phyloP scores from a whole-genome alignment of 495 filamentous ascomycete genomes.

The Penicillium taxi region DNA sequence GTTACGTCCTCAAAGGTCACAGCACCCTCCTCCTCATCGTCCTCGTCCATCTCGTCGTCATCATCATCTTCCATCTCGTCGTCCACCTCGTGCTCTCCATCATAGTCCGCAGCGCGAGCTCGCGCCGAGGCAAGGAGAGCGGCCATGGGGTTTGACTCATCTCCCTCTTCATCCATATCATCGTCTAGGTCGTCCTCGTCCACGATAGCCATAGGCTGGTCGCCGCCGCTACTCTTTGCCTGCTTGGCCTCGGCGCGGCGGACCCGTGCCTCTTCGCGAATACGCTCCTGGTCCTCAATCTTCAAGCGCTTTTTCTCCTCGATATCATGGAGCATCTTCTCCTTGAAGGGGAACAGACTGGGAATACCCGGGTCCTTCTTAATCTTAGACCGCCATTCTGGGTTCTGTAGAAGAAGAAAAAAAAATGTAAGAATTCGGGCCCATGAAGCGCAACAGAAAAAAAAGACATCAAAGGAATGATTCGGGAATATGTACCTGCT shows the following conservation, averaged over 20 bases:
- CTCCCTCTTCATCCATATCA: conserved; percentile 47
- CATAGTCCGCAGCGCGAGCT: conserved; percentile 77
- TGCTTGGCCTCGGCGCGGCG: conserved; percentile 41
- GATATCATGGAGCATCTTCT: conserved; percentile 86
- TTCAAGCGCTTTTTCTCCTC: conserved; percentile 77
- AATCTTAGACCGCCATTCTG: conserved; percentile 83
- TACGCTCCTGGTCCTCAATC: conserved; percentile 64
- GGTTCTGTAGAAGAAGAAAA: conserved; percentile 49
- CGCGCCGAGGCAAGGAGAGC: conserved; percentile 85
- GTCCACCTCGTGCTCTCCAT: conserved; percentile 49
- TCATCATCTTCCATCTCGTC: conserved; percentile 48
- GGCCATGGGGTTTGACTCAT: conserved; percentile 79
- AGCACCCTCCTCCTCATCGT: conserved; percentile 38
- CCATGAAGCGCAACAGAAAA: background rate
- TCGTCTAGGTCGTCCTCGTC: conserved; percentile 45
- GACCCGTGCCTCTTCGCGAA: conserved; percentile 62
- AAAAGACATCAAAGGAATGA: background rate
- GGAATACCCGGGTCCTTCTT: conserved; percentile 98
- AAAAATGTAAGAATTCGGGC: conserved; percentile 8
- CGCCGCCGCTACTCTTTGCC: conserved; percentile 21
- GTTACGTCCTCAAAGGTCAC: conserved; percentile 13
- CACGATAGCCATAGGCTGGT: conserved; percentile 27
- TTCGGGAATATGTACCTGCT: conserved; percentile 47
- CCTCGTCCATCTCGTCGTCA: conserved; percentile 50
- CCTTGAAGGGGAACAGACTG: conserved; percentile 96